A percentile compares a stretch with the other conserved stretches of the same genome.
These are phyloP conservation scores for Durotheca rogersii DNA, from an alignment of 495 filamentous ascomycete genomes.

Conservation along the genomic window DNA sequence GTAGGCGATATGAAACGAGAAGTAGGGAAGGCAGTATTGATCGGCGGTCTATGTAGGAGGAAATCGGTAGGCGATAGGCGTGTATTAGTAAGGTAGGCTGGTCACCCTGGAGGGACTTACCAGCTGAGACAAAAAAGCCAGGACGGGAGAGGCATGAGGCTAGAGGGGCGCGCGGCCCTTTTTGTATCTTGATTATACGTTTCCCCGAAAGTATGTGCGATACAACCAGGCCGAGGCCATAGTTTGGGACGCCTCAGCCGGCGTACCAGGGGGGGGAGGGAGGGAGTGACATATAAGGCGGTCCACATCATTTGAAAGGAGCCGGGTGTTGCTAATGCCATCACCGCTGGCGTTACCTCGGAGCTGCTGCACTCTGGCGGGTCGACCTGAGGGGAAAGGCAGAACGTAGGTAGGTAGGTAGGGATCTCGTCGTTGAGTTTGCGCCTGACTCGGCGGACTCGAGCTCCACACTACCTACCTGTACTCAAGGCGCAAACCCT, in stretches of 20 bases:
- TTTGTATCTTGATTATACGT: constrained; percentile 14
- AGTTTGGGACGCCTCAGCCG: constrained; percentile 2
- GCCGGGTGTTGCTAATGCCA: constrained; percentile 19
- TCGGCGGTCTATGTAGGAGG: constrained; percentile 15
- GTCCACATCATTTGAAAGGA: neutral
- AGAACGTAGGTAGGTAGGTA: too few relatives aligned
- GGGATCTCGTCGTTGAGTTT: too few relatives aligned
- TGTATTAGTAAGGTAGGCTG: constrained; percentile 21
- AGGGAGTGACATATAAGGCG: constrained; percentile 24
- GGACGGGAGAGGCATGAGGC: constrained; percentile 5
- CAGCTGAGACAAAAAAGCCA: constrained; percentile 13
- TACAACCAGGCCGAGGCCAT: neutral
- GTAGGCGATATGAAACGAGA: too few relatives aligned
- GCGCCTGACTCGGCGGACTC: too few relatives aligned
- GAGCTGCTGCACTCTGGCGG: constrained; percentile 14
- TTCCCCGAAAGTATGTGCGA: constrained; percentile 4
- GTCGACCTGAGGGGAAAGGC: constrained; percentile 7
- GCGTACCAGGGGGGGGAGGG: constrained; percentile 24
- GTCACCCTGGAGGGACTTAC: constrained; percentile 12
- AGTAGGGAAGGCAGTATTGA: constrained; percentile 9
- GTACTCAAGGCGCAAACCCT: neutral
- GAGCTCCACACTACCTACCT: constrained; percentile 11
- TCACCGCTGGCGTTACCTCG: constrained; percentile 20
- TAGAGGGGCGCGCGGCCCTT: constrained; percentile 24
- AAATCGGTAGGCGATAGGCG: constrained; percentile 16